Evolutionary conservation across 2,329 filamentous ascomycete genomes (phyloP), one percentile per base, ranked within the genome.

Genomic region (Aspergillus candidus): DNA sequence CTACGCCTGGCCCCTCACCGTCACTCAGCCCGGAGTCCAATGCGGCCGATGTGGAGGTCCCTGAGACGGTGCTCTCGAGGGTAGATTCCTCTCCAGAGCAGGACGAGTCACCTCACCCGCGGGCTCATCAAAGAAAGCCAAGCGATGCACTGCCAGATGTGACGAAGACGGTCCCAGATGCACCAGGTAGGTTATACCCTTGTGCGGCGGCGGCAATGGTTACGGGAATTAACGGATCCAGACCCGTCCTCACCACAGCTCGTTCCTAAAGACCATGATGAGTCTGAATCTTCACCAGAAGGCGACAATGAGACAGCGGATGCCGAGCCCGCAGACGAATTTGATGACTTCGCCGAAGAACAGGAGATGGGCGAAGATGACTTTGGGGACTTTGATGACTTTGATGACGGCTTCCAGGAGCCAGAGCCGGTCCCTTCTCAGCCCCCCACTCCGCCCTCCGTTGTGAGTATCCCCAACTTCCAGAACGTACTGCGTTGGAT

Each of bases 321-420:
- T 35, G 70, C 49, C 29, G 48, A 54, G 63, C 75, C 80, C 58
- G 79, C 78, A 41, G 82, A 80, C 43, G 72, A 75, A 27, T 75
- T 75, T 60, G 72, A 75, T 54, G 73, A 75, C 42, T 77, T 74
- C 51, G 67, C 71, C 48, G 71, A 76, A 55, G 74, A 74, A 37
- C 72, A 72, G 47, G 72, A 73, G 47, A 72, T 69, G 48, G 71
- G 66, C 44, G 72, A 74, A 54, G 73, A 74, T 55, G 74, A 78
- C 58, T 79, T 80, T 65, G 76, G 77, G 50, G 83, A 86, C 58
- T 87, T 87, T 67, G 81, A 82, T 59, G 82, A 86, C 57, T 86
- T 86, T 67, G 81, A 82, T 60, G 69, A 74, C 51, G 82, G 75
- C 32, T 88, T 88, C 60, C 77, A 87, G 60, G 67, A 69, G 46